These are phyloP conservation scores for Fusarium newnesense DNA, from an alignment of 2,329 filamentous ascomycete species.

Conservation along the genomic window DNA sequence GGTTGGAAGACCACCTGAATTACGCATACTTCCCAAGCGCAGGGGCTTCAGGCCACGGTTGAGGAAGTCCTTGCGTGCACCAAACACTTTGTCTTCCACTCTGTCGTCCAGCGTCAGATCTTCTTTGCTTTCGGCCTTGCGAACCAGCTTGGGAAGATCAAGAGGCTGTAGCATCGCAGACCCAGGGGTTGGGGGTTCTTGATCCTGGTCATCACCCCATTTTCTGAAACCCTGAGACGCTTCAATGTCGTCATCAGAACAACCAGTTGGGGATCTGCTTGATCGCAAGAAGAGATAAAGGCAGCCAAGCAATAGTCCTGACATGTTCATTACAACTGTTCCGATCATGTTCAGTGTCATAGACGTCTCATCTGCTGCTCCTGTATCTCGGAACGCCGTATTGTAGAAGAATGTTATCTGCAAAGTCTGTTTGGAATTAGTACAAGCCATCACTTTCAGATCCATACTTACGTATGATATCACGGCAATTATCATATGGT, in stretches of 20 bases:
- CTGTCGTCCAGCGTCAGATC: constrained; percentile 37
- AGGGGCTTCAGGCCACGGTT: constrained; percentile 29
- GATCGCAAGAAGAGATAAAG: constrained; percentile 75
- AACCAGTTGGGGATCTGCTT: constrained; percentile 66
- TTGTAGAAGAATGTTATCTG: constrained; percentile 73
- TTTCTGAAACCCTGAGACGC: constrained; percentile 24
- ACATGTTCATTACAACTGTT: constrained; percentile 72
- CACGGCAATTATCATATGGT: constrained; percentile 69
- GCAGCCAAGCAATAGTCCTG: constrained; percentile 71
- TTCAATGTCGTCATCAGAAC: constrained; percentile 49
- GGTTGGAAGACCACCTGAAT: constrained; percentile 26
- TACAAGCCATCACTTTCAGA: background rate
- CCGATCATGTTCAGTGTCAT: constrained; percentile 69
- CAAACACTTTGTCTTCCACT: constrained; percentile 47
- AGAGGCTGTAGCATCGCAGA: constrained; percentile 21
- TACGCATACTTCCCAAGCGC: constrained; percentile 38
- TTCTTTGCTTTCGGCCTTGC: constrained; percentile 26
- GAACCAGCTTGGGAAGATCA: constrained; percentile 14
- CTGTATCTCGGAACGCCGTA: constrained; percentile 57
- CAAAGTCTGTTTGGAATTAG: constrained; percentile 60
- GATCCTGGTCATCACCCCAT: constrained; percentile 26
- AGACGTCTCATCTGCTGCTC: constrained; percentile 51
- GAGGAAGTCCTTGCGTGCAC: constrained; percentile 38
- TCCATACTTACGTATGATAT: constrained; percentile 63
- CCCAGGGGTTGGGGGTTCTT: constrained; percentile 15